These are phyloP conservation scores for Lichenothelia convexa DNA, from an alignment of 495 filamentous ascomycete genomes.

Conservation along the genomic window DNA sequence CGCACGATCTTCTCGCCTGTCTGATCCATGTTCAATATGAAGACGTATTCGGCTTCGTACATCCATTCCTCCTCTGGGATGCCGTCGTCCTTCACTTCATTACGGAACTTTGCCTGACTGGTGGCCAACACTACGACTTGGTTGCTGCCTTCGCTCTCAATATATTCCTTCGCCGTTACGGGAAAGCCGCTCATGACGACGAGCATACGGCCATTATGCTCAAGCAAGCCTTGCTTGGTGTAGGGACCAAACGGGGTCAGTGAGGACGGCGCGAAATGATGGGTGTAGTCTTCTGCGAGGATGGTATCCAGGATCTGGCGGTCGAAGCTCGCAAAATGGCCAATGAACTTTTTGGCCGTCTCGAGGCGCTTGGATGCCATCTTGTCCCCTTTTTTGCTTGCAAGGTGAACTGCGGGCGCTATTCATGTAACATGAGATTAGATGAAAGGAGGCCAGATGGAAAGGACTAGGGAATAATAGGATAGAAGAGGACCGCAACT, in stretches of 20 bases:
- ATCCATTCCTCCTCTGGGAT: neutral
- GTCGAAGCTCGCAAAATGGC: neutral
- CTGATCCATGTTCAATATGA: slow-evolving; percentile 1
- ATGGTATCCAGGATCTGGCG: neutral
- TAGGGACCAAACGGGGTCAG: neutral
- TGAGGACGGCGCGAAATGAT: neutral
- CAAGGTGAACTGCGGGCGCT: no score
- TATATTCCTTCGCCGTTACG: neutral
- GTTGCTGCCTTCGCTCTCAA: slow-evolving; percentile 2
- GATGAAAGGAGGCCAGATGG: no score
- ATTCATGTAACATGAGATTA: no score
- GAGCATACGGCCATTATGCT: neutral
- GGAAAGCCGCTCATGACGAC: neutral
- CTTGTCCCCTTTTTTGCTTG: neutral
- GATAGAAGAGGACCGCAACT: no score
- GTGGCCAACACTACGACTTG: slow-evolving; percentile 1
- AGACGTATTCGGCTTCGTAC: slow-evolving; percentile 3
- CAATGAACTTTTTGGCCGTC: neutral
- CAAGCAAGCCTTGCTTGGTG: neutral
- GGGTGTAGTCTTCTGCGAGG: neutral
- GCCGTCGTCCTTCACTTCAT: neutral
- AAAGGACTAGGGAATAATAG: no score
- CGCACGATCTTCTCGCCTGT: slow-evolving; percentile 2
- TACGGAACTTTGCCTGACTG: neutral
- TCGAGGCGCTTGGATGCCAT: slow-evolving; percentile 2